A percentile compares a stretch with the other conserved stretches of the same genome.
Conservation (phyloP, 2,329 filamentous ascomycete species). For the Ophiocordyceps robertsii region DNA sequence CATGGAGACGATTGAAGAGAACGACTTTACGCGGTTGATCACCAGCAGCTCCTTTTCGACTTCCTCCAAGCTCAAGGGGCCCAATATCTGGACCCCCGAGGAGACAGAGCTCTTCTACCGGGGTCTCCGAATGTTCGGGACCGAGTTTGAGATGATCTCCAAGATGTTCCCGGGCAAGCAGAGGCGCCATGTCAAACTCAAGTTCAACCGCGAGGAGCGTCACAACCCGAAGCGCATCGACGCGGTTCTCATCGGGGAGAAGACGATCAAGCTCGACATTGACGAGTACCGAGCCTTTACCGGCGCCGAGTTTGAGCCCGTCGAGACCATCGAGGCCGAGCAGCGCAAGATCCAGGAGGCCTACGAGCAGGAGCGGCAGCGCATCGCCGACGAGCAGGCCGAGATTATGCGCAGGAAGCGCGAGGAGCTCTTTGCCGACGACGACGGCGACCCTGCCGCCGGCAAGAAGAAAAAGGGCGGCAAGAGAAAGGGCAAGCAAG, state of each 20-base stretch:
- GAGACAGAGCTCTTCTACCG: slow-evolving; percentile 67
- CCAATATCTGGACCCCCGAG: slow-evolving; percentile 56
- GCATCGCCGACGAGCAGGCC: slow-evolving; percentile 30
- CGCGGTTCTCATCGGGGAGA: slow-evolving; percentile 46
- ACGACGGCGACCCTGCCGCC: slow-evolving; percentile 10
- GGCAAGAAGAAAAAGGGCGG: slow-evolving; percentile 21
- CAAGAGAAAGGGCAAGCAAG: slow-evolving; percentile 16
- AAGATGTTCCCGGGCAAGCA: slow-evolving; percentile 62
- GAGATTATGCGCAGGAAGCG: slow-evolving; percentile 33
- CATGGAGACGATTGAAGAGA: slow-evolving; percentile 57
- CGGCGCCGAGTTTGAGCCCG: slow-evolving; percentile 37
- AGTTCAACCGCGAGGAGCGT: slow-evolving; percentile 70
- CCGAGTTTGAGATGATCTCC: slow-evolving; percentile 69
- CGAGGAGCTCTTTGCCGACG: slow-evolving; percentile 34
- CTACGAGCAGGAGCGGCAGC: slow-evolving; percentile 29
- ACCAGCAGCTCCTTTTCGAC: slow-evolving; percentile 55
- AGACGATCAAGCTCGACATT: slow-evolving; percentile 43
- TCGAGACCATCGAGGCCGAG: slow-evolving; percentile 43
- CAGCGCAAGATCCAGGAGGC: slow-evolving; percentile 31
- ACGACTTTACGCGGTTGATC: slow-evolving; percentile 61
- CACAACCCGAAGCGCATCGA: slow-evolving; percentile 50
- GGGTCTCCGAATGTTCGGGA: slow-evolving; percentile 63
- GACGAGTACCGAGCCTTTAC: slow-evolving; percentile 46
- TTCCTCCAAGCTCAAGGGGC: slow-evolving; percentile 46
- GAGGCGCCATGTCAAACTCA: slow-evolving; percentile 64